These are phyloP conservation scores for Psilocybe cyanescens DNA, from an alignment of 768 basidiomycete species.

Conservation along the genomic window DNA sequence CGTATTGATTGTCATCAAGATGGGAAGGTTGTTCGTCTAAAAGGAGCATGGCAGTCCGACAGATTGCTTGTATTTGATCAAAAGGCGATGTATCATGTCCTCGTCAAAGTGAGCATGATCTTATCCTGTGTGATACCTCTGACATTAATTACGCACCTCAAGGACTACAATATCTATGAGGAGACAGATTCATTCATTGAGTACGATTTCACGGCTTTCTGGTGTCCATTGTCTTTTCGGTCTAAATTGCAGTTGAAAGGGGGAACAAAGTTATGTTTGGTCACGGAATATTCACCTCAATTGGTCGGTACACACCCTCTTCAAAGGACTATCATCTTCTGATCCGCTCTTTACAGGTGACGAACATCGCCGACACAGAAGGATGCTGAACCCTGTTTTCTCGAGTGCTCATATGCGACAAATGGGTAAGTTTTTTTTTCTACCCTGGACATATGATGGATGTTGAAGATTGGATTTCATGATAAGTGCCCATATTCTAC, in stretches of 20 bases:
- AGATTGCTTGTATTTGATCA: slow-evolving; percentile 47
- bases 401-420: slow-evolving; percentile 42
- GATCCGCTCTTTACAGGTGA: slow-evolving; percentile 31
- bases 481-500: slow-evolving; percentile 36
- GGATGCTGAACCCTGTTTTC: slow-evolving; percentile 49
- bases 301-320: slow-evolving; percentile 17
- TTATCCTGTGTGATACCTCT: too few relatives aligned
- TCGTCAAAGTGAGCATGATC: slow-evolving; percentile 34
- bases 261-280: slow-evolving; percentile 27
- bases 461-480: background rate
- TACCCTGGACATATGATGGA: background rate
- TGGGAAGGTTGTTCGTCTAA: background rate
- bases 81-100: slow-evolving; percentile 45
- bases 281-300: slow-evolving; percentile 27
- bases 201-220: slow-evolving; percentile 10
- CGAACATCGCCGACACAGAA: slow-evolving; percentile 44
- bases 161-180: slow-evolving; percentile 36
- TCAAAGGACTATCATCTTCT: background rate
- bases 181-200: slow-evolving; percentile 24
- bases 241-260: slow-evolving; percentile 2
- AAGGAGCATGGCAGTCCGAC: slow-evolving; percentile 25
- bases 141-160: background rate
- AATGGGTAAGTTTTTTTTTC: slow-evolving; percentile 29
- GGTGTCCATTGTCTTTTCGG: background rate
- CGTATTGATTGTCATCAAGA: background rate